A percentile compares a stretch with the other conserved stretches of the same genome.
Conservation (phyloP, 257 asterid species). For the Solanum clarkiae region DNA sequence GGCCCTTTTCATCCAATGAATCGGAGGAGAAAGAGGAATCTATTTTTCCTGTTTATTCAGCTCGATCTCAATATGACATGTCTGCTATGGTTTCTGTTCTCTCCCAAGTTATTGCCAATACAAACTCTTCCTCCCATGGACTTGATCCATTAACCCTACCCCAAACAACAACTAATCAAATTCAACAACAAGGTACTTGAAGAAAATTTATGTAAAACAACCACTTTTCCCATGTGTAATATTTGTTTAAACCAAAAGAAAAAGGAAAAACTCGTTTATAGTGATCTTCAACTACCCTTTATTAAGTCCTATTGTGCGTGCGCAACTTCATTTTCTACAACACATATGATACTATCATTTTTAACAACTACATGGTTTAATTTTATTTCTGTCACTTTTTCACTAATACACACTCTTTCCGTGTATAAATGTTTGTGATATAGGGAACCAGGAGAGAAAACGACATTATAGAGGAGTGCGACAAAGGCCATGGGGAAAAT, state of each 20-base stretch:
- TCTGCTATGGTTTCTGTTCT: slow-evolving; percentile 3
- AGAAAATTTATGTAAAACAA: no score
- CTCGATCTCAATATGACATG: neutral
- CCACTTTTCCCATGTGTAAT: neutral
- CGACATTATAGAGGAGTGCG: slow-evolving; percentile 2
- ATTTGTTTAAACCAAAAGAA: neutral
- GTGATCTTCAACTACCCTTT: neutral
- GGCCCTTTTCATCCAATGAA: slow-evolving; percentile 23
- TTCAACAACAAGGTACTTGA: neutral
- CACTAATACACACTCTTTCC: neutral
- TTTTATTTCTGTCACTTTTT: neutral
- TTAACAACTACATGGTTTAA: neutral
- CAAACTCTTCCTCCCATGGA: neutral
- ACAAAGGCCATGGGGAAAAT: slow-evolving; percentile 4
- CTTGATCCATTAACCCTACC: neutral
- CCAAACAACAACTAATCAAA: neutral
- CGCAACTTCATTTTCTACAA: neutral
- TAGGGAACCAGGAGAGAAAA: neutral
- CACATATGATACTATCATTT: neutral
- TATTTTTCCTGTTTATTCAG: neutral
- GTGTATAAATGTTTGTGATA: neutral
- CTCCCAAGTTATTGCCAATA: slow-evolving; percentile 2
- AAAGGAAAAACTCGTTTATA: neutral
- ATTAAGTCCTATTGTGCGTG: neutral
- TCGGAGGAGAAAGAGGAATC: slow-evolving; percentile 6